These are phyloP conservation scores for Laetiporus sulphureus DNA, from an alignment of 1,284 basidiomycete species.

Conservation along the genomic window DNA sequence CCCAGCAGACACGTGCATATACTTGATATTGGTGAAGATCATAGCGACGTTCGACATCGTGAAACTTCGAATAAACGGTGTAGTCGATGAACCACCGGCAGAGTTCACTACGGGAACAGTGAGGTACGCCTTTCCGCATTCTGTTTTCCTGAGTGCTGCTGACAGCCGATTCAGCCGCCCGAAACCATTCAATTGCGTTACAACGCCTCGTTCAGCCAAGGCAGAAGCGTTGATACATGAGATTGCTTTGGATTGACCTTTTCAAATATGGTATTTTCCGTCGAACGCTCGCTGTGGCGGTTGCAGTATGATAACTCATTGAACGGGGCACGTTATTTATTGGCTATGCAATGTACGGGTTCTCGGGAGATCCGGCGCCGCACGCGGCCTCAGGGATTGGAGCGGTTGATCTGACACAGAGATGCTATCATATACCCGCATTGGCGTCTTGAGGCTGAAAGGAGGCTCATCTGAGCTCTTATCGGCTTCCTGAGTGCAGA, in stretches of 20 bases:
- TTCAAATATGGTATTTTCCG: no score
- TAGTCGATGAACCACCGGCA: slow-evolving; percentile 8
- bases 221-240: slow-evolving; percentile 41
- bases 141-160: neutral
- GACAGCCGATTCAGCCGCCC: slow-evolving; percentile 41
- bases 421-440: no score
- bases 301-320: no score
- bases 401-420: no score
- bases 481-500: no score
- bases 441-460: no score
- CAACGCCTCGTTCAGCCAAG: slow-evolving; percentile 51
- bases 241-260: neutral
- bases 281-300: no score
- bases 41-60: slow-evolving; percentile 20
- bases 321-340: no score
- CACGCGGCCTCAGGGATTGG: no score
- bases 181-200: slow-evolving; percentile 51
- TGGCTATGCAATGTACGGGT: no score
- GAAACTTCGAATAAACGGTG: slow-evolving; percentile 12
- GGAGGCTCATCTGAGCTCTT: no score
- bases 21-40: slow-evolving; percentile 11
- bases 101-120: slow-evolving; percentile 15
- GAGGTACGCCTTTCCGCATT: slow-evolving; percentile 8
- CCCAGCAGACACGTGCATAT: slow-evolving; percentile 19
- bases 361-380: no score